Percentiles rank a stretch among this genome's conserved stretches.
These are phyloP conservation scores for Ogataea corticis DNA, from an alignment of 805 yeast genomes.

Conservation along the genomic window DNA sequence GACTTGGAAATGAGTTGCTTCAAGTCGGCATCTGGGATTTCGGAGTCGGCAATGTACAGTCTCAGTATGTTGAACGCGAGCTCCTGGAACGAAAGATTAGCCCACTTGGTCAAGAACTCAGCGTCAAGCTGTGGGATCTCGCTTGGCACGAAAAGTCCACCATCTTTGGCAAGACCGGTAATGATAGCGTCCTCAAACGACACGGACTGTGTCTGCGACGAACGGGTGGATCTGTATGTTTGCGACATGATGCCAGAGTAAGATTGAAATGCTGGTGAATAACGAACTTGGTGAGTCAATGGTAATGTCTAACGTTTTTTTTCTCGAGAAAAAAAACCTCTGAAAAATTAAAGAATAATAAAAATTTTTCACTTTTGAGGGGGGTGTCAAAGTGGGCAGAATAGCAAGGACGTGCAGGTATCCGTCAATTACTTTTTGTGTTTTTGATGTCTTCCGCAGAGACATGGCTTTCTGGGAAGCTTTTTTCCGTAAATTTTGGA, in stretches of 20 bases:
- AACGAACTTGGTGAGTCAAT: too few species aligned
- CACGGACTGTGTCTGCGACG: slow-evolving; percentile 47
- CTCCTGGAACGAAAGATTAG: slow-evolving; percentile 73
- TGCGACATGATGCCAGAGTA: slow-evolving; percentile 39
- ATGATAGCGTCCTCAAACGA: slow-evolving; percentile 82
- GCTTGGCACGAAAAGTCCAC: slow-evolving; percentile 92
- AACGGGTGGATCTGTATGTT: slow-evolving; percentile 80
- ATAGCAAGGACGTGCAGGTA: not conserved
- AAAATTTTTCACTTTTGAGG: slow-evolving; percentile 4
- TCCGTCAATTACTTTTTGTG: too few species aligned
- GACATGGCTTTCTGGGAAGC: too few species aligned
- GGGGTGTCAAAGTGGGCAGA: not conserved
- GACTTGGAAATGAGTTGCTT: slow-evolving; percentile 63
- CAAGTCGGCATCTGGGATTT: slow-evolving; percentile 73
- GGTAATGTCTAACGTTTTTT: not conserved
- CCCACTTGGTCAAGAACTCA: slow-evolving; percentile 67
- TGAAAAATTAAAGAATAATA: not conserved
- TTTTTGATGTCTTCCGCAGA: too few species aligned
- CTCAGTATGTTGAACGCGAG: slow-evolving; percentile 86
- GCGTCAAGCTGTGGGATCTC: slow-evolving; percentile 62
- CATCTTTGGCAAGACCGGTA: slow-evolving; percentile 94
- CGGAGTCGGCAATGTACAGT: slow-evolving; percentile 68
- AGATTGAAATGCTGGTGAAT: too few species aligned
- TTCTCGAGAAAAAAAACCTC: not conserved
- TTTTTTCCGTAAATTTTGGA: too few species aligned